Evolutionary conservation across 2,329 filamentous ascomycete species (phyloP), one percentile per base, ranked within the genome.

Genomic region (Exophiala bonariae): DNA sequence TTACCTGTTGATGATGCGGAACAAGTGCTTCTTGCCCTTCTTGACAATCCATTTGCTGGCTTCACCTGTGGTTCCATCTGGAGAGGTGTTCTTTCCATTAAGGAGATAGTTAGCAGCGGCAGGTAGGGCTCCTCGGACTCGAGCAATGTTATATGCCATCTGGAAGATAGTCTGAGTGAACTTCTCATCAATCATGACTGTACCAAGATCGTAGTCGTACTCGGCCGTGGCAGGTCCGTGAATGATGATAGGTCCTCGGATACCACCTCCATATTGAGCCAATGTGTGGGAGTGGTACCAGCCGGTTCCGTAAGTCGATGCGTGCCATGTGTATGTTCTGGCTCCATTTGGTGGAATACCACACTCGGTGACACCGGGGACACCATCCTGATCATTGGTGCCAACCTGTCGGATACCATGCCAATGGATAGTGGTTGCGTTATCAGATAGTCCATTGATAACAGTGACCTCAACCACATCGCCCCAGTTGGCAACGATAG

Each of bases 391-490:
- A 47, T 76, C 67, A 54, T 75, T 77, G 38, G 71, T 78, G 58
- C 73, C 67, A 50, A 74, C 68, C 59, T 85, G 80, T 5, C 78
- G 74, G 26, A 86, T 73, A 33, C 81, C 83, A 57, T 86, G 82
- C 66, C 75, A 85, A 59, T 86, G 82, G 19, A 85, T 77, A 67
- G 85, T 77, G 6, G 80, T 84, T 23, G 81, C 80, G 51, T 85
- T 85, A 51, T 72, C 61, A 7, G 66, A 65, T 65, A 74, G 43
- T 37, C 69, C 57, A 60, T 83, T 86, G 26, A 67, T 76, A 5
- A 85, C 74, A 41, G 77, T 77, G 10, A 82, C 63, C n/a, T 65
- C 60, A 4, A 83, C 67, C 23, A 53, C 66, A 58, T 84, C 81
- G 31, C 80, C 81, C 80, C 80, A 83, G 62, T 83, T 76, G 14